These are phyloP conservation scores for Chamaenerion angustifolium DNA, from an alignment of 345 rosid species.

Conservation along the genomic window DNA sequence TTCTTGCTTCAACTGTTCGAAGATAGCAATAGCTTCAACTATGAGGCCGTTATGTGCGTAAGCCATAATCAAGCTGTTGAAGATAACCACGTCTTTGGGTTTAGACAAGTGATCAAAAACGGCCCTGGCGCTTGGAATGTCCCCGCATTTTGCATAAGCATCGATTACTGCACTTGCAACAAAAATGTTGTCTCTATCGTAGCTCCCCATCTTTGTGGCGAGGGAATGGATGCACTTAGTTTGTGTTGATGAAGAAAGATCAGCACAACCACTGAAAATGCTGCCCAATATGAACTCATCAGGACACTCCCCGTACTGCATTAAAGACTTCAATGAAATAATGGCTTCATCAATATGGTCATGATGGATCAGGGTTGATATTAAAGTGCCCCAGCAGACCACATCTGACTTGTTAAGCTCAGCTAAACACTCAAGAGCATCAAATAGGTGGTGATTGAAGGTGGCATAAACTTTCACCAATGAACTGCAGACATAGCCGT, in stretches of 20 bases:
- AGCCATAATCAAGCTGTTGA: slow-evolving; percentile 28
- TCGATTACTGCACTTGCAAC: slow-evolving; percentile 25
- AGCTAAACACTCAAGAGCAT: slow-evolving; percentile 16
- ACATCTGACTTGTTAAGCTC: slow-evolving; percentile 15
- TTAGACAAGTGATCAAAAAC: slow-evolving; percentile 17
- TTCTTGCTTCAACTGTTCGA: slow-evolving; percentile 18
- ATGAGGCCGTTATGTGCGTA: slow-evolving; percentile 27
- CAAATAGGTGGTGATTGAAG: slow-evolving; percentile 8
- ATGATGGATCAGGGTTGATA: slow-evolving; percentile 18
- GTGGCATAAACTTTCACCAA: slow-evolving; percentile 19
- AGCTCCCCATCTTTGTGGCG: slow-evolving; percentile 15
- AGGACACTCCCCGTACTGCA: slow-evolving; percentile 14
- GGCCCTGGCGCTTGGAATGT: slow-evolving; percentile 17
- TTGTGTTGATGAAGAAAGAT: slow-evolving; percentile 8
- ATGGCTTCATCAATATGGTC: slow-evolving; percentile 18
- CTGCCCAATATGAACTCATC: slow-evolving; percentile 28
- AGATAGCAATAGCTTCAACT: slow-evolving; percentile 21
- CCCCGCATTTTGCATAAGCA: slow-evolving; percentile 35
- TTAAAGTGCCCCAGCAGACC: slow-evolving; percentile 18
- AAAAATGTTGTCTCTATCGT: slow-evolving; percentile 8
- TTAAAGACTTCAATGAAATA: slow-evolving; percentile 8
- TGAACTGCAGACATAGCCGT: slow-evolving; percentile 16
- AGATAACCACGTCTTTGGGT: slow-evolving; percentile 17
- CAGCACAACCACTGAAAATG: slow-evolving; percentile 19
- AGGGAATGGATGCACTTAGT: slow-evolving; percentile 23